Percentiles rank a stretch among this genome's conserved stretches.
Conservation (phyloP, 306 rosid genomes). For the Vigna hirtella region DNA sequence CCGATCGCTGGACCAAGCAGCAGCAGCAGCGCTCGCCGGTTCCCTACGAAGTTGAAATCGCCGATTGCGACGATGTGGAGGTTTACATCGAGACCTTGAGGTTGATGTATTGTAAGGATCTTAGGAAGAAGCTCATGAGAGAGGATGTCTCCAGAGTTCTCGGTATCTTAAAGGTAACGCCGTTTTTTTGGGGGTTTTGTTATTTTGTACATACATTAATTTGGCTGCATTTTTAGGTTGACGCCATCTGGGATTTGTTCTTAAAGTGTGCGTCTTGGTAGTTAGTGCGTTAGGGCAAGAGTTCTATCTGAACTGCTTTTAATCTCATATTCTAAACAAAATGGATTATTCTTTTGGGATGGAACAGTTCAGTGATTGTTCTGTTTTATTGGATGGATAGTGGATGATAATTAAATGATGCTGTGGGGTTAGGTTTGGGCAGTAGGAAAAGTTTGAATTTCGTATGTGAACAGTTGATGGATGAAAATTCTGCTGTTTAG, state of each 20-base stretch:
- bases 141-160: conserved; percentile 87
- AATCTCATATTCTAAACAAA: background rate
- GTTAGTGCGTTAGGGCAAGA: background rate
- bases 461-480: background rate
- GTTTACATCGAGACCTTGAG: conserved; percentile 85
- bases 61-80: conserved; percentile 95
- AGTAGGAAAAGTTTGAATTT: conserved; percentile 41
- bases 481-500: conserved; percentile 1
- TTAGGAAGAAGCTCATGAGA: conserved; percentile 85
- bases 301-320: background rate
- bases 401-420: background rate
- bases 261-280: too few relatives aligned
- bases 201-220: background rate
- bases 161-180: conserved; percentile 79
- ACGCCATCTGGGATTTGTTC: background rate
- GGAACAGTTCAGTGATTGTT: background rate
- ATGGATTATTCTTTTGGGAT: background rate
- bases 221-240: background rate
- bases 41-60: conserved; percentile 85
- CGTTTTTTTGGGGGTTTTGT: background rate
- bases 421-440: conserved; percentile 48
- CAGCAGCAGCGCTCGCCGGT: conserved; percentile 58
- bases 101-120: conserved; percentile 89
- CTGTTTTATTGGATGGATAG: conserved; percentile 31
- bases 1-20: conserved; percentile 83